Evolutionary conservation across 176 grass and related monocot genomes (phyloP).

Genomic region (Oryza australiensis): DNA sequence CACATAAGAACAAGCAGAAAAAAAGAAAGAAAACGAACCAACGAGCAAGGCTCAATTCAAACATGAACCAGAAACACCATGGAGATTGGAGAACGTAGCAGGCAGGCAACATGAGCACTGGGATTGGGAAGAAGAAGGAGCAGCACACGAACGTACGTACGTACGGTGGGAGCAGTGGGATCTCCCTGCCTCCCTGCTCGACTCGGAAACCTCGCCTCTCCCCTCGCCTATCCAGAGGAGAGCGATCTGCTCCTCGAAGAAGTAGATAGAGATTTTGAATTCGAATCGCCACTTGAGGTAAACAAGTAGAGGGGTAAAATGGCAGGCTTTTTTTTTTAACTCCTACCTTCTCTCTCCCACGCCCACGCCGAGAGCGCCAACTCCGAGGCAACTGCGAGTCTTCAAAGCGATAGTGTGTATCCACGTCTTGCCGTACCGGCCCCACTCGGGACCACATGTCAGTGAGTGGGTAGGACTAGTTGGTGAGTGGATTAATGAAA

Average conservation of each 20-base stretch:
- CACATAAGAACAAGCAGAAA: not conserved
- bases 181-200: not conserved
- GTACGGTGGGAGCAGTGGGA: not conserved
- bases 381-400: not conserved
- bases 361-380: constrained; percentile 10
- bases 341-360: not conserved
- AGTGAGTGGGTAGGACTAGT: fast-evolving
- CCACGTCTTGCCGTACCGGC: not conserved
- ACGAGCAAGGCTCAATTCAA: not conserved
- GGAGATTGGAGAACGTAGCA: not conserved
- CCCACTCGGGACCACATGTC: constrained; percentile 3
- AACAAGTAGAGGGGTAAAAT: not conserved
- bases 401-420: not conserved
- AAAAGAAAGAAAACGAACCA: not conserved
- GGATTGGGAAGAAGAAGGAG: not conserved
- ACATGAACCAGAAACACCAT: not conserved
- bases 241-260: not conserved
- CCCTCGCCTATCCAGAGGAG: not conserved
- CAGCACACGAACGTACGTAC: not conserved
- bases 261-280: constrained; percentile 40
- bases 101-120: not conserved
- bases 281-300: constrained; percentile 25
- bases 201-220: not conserved
- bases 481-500: not conserved
- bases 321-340: not conserved